Conservation (phyloP, 139 green algal species). For the Picochlorum sp. region DNA sequence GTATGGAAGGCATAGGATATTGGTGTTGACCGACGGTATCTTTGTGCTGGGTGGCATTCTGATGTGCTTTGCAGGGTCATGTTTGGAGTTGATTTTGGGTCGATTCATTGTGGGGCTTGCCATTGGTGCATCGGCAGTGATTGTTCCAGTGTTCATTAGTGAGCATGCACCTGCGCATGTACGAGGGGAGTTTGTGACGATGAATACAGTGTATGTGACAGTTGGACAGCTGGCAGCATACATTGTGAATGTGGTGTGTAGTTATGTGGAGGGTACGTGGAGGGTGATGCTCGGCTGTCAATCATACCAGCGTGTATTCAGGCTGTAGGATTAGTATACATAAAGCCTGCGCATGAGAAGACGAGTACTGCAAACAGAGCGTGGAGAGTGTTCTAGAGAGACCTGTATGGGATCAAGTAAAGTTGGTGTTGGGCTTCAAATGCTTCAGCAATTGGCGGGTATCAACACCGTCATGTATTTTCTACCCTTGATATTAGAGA, state of each 20-base stretch:
- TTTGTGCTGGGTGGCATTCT: conserved; percentile 32
- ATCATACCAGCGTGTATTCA: conserved; percentile 49
- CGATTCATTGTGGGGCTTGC: conserved; percentile 45
- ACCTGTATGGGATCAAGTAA: conserved; percentile 15
- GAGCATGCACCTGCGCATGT: conserved; percentile 27
- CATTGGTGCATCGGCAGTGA: conserved; percentile 46
- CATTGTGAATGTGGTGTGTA: conserved; percentile 48
- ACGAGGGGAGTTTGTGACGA: conserved; percentile 41
- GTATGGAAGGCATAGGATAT: conserved; percentile 14
- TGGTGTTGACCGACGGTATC: conserved; percentile 40
- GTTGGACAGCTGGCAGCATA: conserved; percentile 59
- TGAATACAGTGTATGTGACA: conserved; percentile 63
- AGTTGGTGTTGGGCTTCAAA: conserved; percentile 49
- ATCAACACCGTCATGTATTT: conserved; percentile 79
- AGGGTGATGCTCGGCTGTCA: conserved; percentile 70
- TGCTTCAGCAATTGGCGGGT: conserved; percentile 62
- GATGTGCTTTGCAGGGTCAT: conserved; percentile 29
- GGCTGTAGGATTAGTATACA: conserved; percentile 7
- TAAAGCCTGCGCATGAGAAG: too few relatives aligned
- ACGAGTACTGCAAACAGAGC: neutral
- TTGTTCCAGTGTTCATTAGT: conserved; percentile 57
- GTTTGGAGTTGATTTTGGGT: conserved; percentile 17
- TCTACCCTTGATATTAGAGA: conserved; percentile 56
- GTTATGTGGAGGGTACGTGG: conserved; percentile 54
- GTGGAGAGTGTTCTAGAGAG: conserved; percentile 6